These are phyloP conservation scores for Francoa sonchifolia DNA, from an alignment of 441 rosid species.

Conservation along the genomic window DNA sequence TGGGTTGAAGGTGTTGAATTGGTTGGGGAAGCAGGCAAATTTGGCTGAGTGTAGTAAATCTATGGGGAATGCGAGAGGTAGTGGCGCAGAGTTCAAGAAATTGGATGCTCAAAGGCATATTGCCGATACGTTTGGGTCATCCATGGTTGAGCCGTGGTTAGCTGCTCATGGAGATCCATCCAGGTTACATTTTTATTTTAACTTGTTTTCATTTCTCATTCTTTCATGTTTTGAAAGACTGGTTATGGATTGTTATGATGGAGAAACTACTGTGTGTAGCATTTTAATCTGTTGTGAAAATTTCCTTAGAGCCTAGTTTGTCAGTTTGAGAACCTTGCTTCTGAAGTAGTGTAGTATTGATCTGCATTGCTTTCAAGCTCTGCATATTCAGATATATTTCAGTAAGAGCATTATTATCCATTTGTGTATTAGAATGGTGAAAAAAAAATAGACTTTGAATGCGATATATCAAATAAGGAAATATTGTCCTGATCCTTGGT, in stretches of 20 bases:
- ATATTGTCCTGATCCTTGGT: no score
- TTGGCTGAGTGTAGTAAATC: conserved; percentile 76
- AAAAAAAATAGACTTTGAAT: no score
- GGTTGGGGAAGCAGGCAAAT: conserved; percentile 91
- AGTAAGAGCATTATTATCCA: no score
- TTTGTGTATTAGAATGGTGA: no score
- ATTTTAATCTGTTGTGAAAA: no score
- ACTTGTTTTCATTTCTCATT: not conserved
- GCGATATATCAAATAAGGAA: no score
- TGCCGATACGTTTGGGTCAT: conserved; percentile 73
- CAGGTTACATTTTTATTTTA: conserved; percentile 33
- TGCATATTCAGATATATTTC: no score
- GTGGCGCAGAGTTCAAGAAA: conserved; percentile 44
- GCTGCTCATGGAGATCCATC: conserved; percentile 92
- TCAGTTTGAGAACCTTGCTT: no score
- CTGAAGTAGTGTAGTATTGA: no score
- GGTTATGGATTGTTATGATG: not conserved
- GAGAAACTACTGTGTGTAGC: no score
- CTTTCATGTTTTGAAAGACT: not conserved
- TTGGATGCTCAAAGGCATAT: conserved; percentile 47
- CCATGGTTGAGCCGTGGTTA: conserved; percentile 96
- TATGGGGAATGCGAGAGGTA: conserved; percentile 33
- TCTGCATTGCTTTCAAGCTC: no score
- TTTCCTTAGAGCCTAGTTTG: no score
- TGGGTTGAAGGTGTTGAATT: conserved; percentile 67